Evolutionary conservation across 306 rosid species (phyloP).

Genomic region (Urtica urens): DNA sequence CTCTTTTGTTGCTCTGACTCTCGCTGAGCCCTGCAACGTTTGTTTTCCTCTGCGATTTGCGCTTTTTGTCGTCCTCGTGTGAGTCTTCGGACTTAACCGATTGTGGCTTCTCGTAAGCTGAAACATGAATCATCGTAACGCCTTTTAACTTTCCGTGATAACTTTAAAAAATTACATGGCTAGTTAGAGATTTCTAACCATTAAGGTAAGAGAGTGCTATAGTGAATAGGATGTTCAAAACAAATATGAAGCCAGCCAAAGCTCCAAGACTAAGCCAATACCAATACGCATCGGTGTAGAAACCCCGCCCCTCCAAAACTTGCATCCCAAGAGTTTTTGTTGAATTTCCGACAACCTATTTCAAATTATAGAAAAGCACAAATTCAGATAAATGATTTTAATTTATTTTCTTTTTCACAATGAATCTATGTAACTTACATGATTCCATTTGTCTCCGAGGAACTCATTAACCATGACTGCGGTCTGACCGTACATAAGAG

Average conservation of each 20-base stretch:
- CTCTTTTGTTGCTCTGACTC: conserved; percentile 2
- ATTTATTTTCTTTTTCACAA: neutral
- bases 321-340: conserved; percentile 30
- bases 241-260: conserved; percentile 49
- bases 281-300: conserved; percentile 50
- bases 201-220: conserved; percentile 46
- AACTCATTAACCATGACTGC: conserved; percentile 57
- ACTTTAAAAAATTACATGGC: neutral
- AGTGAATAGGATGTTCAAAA: conserved; percentile 43
- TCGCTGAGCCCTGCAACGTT: too few species aligned
- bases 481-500: conserved; percentile 61
- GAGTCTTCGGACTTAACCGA: conserved; percentile 3
- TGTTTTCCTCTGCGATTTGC: neutral
- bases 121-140: neutral
- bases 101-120: neutral
- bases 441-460: conserved; percentile 53
- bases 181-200: conserved; percentile 39
- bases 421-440: conserved; percentile 23
- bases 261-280: conserved; percentile 75
- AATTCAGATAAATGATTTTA: neutral
- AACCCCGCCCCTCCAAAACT: conserved; percentile 42
- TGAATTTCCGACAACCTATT: conserved; percentile 27
- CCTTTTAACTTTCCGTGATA: neutral
- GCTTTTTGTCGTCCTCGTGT: neutral
- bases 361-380: neutral